Base-by-base conservation (phyloP, 352 stramenopile genomes). In the Pythium graminicola region DNA sequence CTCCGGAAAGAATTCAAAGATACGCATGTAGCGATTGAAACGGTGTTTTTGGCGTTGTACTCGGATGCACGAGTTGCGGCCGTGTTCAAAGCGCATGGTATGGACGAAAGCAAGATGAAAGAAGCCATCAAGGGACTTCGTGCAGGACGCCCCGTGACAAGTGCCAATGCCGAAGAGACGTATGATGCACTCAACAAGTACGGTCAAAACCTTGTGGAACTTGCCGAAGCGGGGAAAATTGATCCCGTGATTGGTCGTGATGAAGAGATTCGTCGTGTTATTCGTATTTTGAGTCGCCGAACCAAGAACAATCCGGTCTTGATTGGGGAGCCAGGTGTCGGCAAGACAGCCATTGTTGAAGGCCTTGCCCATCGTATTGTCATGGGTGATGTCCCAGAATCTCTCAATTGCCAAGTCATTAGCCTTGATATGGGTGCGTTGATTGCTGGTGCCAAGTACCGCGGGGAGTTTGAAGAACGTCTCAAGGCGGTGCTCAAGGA, bases 301-400 rank as follows among this genome's bases (percentile, higher is more conserved):
- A 98, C 92, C 11, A 99, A 99, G 76, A 99, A 99, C 70, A 99
- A 99, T 63, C 94, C 96, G 0, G 78, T 95, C 27, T 64, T 99
- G 19, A 96, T 98, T 5, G 96, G 96, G 13, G 91, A 98, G 58
- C 95, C 96, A 8, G 96, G 96, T 23, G 89, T 98, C 4, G 96
- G 96, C 23, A 99, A 99, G 73, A 99, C 96, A 1, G 85, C 82
- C 57, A 99, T 81, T 76, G 96, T 64, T 54, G 98, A 94, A 72
- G 97, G 97, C 7, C 62, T 99, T 4, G 97, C 97, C 0, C 86
- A 96, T n/a, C 81, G 96, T 22, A 99, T 99, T 38, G 72, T 98
- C 6, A 72, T 96, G 49, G 96, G 94, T 19, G 95, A 99, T 60
- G 95, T 99, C 3, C 96, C 96, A 0, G 82, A 98, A 36, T 90